Base-by-base conservation (phyloP, 192 early-diverging fungal genomes). In the Mortierella antarctica region DNA sequence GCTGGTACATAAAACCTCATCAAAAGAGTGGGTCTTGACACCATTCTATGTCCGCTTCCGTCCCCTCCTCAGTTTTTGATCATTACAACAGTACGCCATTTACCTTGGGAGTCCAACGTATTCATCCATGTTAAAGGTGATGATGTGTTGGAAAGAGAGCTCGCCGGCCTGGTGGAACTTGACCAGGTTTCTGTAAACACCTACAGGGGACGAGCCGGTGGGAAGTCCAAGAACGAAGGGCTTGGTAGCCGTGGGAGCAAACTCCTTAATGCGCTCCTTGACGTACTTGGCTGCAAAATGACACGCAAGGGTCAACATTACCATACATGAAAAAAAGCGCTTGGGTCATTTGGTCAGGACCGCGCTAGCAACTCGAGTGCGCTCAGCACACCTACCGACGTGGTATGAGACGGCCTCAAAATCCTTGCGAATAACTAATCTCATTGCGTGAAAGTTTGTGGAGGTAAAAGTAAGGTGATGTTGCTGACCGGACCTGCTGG, bases 101-200 rank as follows among this genome's bases (percentile, higher is more conserved):
- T 84, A 86, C 84, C 91, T 89, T 45, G 93, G 93, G 54, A 96
- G 82, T 61, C 92, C 91, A 54, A 94, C 93, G 74, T 95, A 95
- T 83, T 95, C 93, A 75, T 95, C 94, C 94, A 96, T 96, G 83
- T 96, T 96, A 86, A 96, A 96, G n/a, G 93, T 92, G 53, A 96
- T 90, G 7, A 96, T 92, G 57, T 96, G 73, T 75, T 92, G 87
- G 83, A 95, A 95, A 44, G 90, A 91, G 51, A 95, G 78, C 56
- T 86, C 84, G 44, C 92, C 92, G 45, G 87, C 83, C 49, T 88
- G 85, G 86, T 88, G 86, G 80, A 91, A 84, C 76, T 90, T 82
- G 46, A 96, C 94, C 51, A 95, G 83, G 55, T 89, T 87, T 84
- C 91, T 93, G 87, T 96, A 96, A 39, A 92, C 88, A 64, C 90